phyloP scores from a whole-genome alignment of 495 filamentous ascomycete genomes.

The Tuber umbilicatum region DNA sequence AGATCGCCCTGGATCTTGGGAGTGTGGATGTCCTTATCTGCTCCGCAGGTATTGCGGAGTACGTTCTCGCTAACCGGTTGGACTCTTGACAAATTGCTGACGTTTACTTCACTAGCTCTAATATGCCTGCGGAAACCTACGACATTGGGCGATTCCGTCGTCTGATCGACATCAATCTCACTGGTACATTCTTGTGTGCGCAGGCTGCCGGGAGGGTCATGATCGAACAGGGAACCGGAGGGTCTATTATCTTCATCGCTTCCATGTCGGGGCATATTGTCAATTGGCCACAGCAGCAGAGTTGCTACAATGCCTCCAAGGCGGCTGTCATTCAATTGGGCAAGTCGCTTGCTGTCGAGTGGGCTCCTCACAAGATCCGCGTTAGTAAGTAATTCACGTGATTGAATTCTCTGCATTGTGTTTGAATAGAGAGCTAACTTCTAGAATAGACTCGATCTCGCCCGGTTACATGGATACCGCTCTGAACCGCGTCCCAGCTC shows the following conservation, averaged over 20 bases:
- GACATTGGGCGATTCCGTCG: constrained; percentile 57
- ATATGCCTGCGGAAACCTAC: constrained; percentile 57
- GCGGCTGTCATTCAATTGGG: constrained; percentile 69
- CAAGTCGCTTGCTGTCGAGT: constrained; percentile 72
- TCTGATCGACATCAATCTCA: constrained; percentile 70
- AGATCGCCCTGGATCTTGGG: constrained; percentile 50
- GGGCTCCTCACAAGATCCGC: constrained; percentile 66
- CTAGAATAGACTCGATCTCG: constrained; percentile 55
- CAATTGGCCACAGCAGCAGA: constrained; percentile 74
- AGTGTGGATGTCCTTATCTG: constrained; percentile 69
- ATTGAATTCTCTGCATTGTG: neutral
- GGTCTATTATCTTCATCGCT: constrained; percentile 65
- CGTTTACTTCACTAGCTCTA: constrained; percentile 50
- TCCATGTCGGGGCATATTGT: constrained; percentile 74
- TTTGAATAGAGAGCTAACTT: neutral
- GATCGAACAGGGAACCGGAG: constrained; percentile 56
- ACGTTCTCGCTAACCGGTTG: constrained; percentile 37
- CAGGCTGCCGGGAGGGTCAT: constrained; percentile 60
- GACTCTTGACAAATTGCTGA: constrained; percentile 42
- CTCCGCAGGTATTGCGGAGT: constrained; percentile 78
- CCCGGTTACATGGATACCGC: constrained; percentile 78
- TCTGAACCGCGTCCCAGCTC: constrained; percentile 63
- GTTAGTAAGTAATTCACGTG: constrained; percentile 47
- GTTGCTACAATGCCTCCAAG: constrained; percentile 74
- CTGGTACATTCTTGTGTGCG: constrained; percentile 62